These are phyloP conservation scores for Aureobasidium sp. DNA, from an alignment of 2,329 filamentous ascomycete genomes.

Conservation along the genomic window DNA sequence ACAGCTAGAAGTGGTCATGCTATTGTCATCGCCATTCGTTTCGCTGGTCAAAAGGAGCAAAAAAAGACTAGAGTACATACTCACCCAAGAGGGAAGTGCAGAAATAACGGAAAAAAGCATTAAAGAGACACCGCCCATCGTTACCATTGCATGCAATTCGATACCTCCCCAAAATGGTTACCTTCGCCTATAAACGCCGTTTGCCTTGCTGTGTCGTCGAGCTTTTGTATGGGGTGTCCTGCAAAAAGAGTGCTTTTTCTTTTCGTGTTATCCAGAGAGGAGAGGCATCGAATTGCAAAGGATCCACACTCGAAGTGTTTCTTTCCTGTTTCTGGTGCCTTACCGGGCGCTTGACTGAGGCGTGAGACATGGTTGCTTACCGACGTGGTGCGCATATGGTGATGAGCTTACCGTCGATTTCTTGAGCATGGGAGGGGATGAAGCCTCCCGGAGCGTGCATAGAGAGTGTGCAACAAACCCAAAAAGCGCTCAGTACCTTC, in stretches of 20 bases:
- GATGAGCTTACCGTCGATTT: slow-evolving; percentile 9
- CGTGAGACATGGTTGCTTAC: slow-evolving; percentile 12
- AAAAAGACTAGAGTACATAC: slow-evolving; percentile 9
- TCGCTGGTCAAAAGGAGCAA: background rate
- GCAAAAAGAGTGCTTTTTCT: background rate
- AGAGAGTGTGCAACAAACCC: slow-evolving; percentile 2
- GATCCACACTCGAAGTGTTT: background rate
- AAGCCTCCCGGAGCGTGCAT: background rate
- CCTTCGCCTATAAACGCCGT: slow-evolving; percentile 10
- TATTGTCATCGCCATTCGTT: background rate
- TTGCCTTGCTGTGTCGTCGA: background rate
- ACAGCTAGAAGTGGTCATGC: background rate
- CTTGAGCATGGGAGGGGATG: background rate
- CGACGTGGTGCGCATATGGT: slow-evolving; percentile 4
- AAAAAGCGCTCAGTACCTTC: slow-evolving; percentile 44
- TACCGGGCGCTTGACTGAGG: slow-evolving; percentile 10
- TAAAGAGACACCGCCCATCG: background rate
- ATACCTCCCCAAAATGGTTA: background rate
- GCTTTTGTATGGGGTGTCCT: background rate
- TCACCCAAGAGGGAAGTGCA: slow-evolving; percentile 4
- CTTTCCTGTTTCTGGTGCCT: background rate
- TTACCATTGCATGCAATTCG: slow-evolving; percentile 5
- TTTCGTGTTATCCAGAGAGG: background rate
- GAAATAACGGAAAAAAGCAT: background rate
- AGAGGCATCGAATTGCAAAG: background rate